Evolutionary conservation across 495 filamentous ascomycete genomes (phyloP).

Genomic region (Chlorociboria aeruginascens): DNA sequence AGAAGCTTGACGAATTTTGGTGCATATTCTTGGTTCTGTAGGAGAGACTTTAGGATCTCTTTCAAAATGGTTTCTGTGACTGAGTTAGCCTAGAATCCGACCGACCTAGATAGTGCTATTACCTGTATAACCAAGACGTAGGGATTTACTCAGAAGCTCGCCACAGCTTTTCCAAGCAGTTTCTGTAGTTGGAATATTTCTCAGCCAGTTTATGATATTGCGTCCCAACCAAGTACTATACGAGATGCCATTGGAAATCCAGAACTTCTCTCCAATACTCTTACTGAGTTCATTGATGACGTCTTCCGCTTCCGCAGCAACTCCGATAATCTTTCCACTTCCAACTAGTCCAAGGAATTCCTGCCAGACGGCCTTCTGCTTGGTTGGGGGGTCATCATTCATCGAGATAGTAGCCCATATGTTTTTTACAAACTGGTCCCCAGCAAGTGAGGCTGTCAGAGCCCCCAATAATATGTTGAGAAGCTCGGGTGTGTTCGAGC

Average conservation of each 20-base stretch:
- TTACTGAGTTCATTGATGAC: constrained; percentile 22
- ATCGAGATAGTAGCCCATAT: constrained; percentile 33
- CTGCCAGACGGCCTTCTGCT: constrained; percentile 48
- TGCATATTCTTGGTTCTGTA: constrained; percentile 21
- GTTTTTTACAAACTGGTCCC: constrained; percentile 36
- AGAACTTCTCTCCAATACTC: constrained; percentile 25
- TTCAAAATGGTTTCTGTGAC: constrained; percentile 15
- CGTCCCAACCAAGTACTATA: constrained; percentile 67
- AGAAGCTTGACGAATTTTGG: constrained; percentile 26
- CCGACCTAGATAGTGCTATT: constrained; percentile 12
- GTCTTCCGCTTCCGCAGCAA: constrained; percentile 64
- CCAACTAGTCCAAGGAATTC: constrained; percentile 50
- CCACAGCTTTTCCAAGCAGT: constrained; percentile 41
- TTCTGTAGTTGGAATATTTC: constrained; percentile 22
- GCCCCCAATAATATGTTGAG: constrained; percentile 26
- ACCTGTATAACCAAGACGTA: constrained; percentile 70
- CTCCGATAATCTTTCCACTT: constrained; percentile 57
- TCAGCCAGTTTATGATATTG: constrained; percentile 45
- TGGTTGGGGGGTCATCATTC: neutral
- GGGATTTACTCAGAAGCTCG: constrained; percentile 48
- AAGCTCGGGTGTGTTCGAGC: constrained; percentile 28
- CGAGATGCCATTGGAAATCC: constrained; percentile 52
- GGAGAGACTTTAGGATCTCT: constrained; percentile 14
- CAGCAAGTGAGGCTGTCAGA: constrained; percentile 41
- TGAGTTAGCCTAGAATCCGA: constrained; percentile 7